These are phyloP conservation scores for Russula foetens DNA, from an alignment of 768 basidiomycete species.

Conservation along the genomic window DNA sequence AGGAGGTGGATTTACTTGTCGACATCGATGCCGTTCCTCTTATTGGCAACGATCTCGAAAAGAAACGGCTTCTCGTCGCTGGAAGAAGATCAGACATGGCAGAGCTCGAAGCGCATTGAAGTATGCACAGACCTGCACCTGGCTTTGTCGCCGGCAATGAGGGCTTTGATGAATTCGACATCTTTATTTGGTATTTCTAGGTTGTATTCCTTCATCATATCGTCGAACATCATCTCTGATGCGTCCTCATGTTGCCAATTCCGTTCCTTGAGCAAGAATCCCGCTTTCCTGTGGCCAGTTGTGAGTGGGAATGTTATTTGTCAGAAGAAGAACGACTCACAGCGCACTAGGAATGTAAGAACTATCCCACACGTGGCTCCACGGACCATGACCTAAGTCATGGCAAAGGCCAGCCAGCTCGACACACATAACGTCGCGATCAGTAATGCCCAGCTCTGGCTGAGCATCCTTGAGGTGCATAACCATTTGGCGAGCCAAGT, in stretches of 20 bases:
- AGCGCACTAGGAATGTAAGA: constrained; percentile 58
- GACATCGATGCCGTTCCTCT: constrained; percentile 75
- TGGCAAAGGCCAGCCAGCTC: constrained; percentile 78
- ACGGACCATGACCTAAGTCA: constrained; percentile 81
- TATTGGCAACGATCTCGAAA: constrained; percentile 82
- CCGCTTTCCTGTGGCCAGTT: not conserved
- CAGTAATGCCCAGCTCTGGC: constrained; percentile 53
- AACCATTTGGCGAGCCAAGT: constrained; percentile 59
- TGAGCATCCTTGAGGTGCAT: constrained; percentile 50
- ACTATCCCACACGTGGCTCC: constrained; percentile 79
- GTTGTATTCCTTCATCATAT: constrained; percentile 48
- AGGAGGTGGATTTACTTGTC: constrained; percentile 51
- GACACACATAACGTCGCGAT: constrained; percentile 68
- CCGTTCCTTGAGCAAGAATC: constrained; percentile 26
- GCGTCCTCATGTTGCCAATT: constrained; percentile 72
- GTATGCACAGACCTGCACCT: constrained; percentile 40
- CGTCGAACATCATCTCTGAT: constrained; percentile 78
- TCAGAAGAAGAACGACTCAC: constrained; percentile 33
- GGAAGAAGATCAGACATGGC: not conserved
- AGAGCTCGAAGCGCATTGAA: not conserved
- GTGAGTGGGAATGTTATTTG: not conserved
- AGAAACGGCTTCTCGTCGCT: constrained; percentile 55
- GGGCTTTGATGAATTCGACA: constrained; percentile 58
- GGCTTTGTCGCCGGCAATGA: constrained; percentile 56
- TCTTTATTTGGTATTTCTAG: constrained; percentile 44